Evolutionary conservation across 108 stramenopile species (phyloP), one percentile per base, ranked within the genome.

Genomic region (Phaeodactylum tricornutum): DNA sequence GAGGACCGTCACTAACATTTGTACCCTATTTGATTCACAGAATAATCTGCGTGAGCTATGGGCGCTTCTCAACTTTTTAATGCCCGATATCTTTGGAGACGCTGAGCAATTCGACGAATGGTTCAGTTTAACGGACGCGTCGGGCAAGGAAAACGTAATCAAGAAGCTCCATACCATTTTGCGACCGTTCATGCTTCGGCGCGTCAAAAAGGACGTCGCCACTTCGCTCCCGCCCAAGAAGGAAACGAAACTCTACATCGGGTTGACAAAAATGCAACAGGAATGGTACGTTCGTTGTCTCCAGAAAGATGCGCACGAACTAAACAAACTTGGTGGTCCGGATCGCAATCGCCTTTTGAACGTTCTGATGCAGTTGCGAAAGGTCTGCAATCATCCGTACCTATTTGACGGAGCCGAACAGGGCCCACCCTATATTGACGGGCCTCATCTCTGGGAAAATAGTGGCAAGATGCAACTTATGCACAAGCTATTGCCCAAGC

Each of bases 361-460:
- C 60, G 73, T 96, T 30, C 77, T 99, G 58, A 99, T 99, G 98
- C 90, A 92, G 51, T 86, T 99, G 23, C 72, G 96, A 9, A 99
- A 99, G 74, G 93, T 95, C 5, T 99, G 98, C 72, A 99, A 99
- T 64, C 98, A 99, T 78, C 98, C 98, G 0, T 99, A 99, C 69
- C 81, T 99, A 5, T 99, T 99, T 69, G 87, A 95, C 59, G 95
- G 96, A 1, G 96, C 96, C 15, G 95, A 99, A 75, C 65, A 57
- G 36, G 98, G 98, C 0, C 98, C 98, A 35, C 98, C 98, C 0
- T 77, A 87, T 67, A 53, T 61, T n/a, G 92, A 99, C 46, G 98
- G 98, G 22, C 95, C 96, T 11, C 96, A 99, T 67, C 55, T 97
- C 16, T 99, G 98, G 98, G 94, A 95, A 61, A 93, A 91, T 59